Evolutionary conservation across 306 rosid genomes (phyloP).

Genomic region (Gleditsia sinensis): DNA sequence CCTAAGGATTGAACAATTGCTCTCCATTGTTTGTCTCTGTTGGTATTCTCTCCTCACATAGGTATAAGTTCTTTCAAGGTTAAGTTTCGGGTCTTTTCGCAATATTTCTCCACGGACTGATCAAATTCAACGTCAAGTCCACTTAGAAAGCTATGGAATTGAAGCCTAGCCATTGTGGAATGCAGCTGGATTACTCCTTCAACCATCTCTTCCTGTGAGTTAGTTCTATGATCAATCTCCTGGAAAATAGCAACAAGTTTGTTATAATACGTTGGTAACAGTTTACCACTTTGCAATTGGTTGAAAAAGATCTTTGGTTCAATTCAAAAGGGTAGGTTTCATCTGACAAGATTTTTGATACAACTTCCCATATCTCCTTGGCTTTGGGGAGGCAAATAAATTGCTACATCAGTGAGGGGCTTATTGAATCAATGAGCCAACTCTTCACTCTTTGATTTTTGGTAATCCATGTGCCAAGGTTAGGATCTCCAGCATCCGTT

Average conservation of each 20-base stretch:
- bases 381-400: background rate
- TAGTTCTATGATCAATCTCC: background rate
- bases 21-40: background rate
- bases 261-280: background rate
- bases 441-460: background rate
- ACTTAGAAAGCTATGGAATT: background rate
- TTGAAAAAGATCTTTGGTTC: background rate
- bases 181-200: too few species aligned
- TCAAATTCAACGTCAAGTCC: background rate
- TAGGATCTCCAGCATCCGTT: too few species aligned
- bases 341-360: background rate
- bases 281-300: background rate
- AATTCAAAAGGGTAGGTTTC: background rate
- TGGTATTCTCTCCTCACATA: background rate
- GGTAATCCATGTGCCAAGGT: background rate
- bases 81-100: background rate
- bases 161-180: background rate
- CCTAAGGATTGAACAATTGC: too few species aligned
- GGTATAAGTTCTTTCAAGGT: background rate
- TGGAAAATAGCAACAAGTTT: background rate
- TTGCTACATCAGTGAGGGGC: background rate
- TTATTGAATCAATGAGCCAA: background rate
- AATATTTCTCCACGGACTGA: background rate
- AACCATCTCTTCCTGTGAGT: background rate
- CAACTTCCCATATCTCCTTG: background rate